phyloP scores from a whole-genome alignment of 306 rosid genomes.

The Neltuma alba region DNA sequence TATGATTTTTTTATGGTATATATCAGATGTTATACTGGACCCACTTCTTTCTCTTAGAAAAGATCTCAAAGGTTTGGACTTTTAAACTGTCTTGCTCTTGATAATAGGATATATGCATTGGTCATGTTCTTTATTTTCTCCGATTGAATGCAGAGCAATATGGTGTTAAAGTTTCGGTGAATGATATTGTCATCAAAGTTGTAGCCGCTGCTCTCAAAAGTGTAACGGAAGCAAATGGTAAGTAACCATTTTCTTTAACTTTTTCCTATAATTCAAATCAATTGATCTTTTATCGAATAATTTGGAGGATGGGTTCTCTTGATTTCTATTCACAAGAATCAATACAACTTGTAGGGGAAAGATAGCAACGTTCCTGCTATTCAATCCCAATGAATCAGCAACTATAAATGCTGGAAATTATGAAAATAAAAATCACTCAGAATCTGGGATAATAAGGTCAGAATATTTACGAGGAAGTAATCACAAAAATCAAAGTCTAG shows the following conservation, averaged over 20 bases:
- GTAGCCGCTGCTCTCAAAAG: constrained; percentile 90
- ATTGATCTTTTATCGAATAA: neutral
- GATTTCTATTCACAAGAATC: neutral
- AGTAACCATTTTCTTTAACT: constrained; percentile 18
- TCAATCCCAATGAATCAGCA: neutral
- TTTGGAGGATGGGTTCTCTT: too few species aligned
- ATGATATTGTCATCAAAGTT: constrained; percentile 93
- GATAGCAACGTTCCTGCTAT: neutral
- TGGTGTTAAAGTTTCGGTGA: constrained; percentile 94
- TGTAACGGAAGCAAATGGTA: constrained; percentile 95
- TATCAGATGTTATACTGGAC: constrained; percentile 79
- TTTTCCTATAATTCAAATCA: neutral
- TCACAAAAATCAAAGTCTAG: neutral
- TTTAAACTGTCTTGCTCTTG: constrained; percentile 23
- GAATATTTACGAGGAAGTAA: neutral
- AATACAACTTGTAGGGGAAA: neutral
- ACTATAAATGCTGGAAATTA: neutral
- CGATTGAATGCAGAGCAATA: constrained; percentile 69
- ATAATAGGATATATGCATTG: constrained; percentile 18
- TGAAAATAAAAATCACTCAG: neutral
- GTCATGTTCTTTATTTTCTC: constrained; percentile 37
- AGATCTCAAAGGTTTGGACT: constrained; percentile 78
- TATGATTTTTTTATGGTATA: constrained; percentile 34
- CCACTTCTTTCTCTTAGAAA: constrained; percentile 94
- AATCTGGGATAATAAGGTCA: neutral